Conservation (phyloP, 2,329 filamentous ascomycete species). For the Colletotrichum falcatum region DNA sequence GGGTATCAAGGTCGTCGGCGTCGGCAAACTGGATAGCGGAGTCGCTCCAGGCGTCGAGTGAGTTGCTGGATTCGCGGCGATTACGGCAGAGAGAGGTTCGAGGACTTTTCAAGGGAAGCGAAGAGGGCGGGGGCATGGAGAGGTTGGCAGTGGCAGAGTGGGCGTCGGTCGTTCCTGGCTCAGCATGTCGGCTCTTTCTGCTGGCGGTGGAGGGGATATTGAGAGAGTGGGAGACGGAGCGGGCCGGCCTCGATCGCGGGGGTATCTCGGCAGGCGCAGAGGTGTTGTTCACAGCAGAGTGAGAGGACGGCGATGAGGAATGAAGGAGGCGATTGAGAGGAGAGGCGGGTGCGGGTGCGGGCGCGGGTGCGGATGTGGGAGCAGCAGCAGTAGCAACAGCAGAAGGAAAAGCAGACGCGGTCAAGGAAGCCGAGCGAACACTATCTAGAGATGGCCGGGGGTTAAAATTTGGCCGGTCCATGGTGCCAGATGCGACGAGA, state of each 20-base stretch:
- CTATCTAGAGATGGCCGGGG: slow-evolving; percentile 44
- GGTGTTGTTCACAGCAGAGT: slow-evolving; percentile 9
- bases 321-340: slow-evolving; percentile 17
- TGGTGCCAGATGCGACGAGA: slow-evolving; percentile 34
- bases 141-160: slow-evolving; percentile 71
- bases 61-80: slow-evolving; percentile 57
- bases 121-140: slow-evolving; percentile 70
- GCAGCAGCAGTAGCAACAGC: not conserved
- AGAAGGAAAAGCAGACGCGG: slow-evolving; percentile 11
- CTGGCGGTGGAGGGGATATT: slow-evolving; percentile 61
- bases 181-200: slow-evolving; percentile 69
- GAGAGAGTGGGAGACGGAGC: slow-evolving; percentile 50
- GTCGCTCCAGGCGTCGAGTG: slow-evolving; percentile 55
- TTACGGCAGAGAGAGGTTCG: slow-evolving; percentile 55
- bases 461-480: slow-evolving; percentile 46
- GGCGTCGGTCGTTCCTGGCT: slow-evolving; percentile 68
- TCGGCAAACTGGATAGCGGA: slow-evolving; percentile 57
- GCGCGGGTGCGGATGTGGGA: not conserved
- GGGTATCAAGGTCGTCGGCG: slow-evolving; percentile 62
- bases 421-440: slow-evolving; percentile 37
- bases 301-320: slow-evolving; percentile 16
- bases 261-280: slow-evolving; percentile 24
- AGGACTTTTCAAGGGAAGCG: slow-evolving; percentile 56
- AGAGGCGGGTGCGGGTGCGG: slow-evolving; percentile 43
- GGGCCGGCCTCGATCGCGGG: slow-evolving; percentile 41